These are phyloP conservation scores for Eremothecium coryli DNA, from an alignment of 1,139 yeast species.

Conservation along the genomic window DNA sequence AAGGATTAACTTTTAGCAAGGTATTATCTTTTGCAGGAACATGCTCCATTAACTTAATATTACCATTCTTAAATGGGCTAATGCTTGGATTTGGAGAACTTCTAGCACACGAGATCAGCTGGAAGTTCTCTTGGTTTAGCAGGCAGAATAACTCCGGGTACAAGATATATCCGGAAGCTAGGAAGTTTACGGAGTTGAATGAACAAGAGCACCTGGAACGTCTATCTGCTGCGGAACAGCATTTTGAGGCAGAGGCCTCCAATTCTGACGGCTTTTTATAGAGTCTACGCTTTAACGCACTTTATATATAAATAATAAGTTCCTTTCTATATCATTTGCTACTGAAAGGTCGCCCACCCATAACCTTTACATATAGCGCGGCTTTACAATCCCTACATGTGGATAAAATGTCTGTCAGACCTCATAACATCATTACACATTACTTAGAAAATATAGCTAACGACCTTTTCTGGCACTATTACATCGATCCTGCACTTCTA, in stretches of 20 bases:
- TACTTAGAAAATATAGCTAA: too few species aligned
- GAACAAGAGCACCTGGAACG: not conserved
- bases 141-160: constrained; percentile 42
- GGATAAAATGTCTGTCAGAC: too few species aligned
- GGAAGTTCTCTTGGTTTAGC: constrained; percentile 68
- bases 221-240: not conserved
- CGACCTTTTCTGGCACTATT: too few species aligned
- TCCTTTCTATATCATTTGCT: too few species aligned
- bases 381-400: too few species aligned
- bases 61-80: constrained; percentile 88
- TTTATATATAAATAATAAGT: not conserved
- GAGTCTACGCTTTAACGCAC: too few species aligned
- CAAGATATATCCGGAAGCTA: constrained; percentile 21
- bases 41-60: constrained; percentile 61
- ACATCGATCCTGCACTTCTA: not conserved
- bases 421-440: too few species aligned
- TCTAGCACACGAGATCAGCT: constrained; percentile 86
- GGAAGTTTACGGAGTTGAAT: constrained; percentile 9
- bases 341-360: too few species aligned
- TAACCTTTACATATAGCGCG: too few species aligned
- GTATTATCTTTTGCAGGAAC: constrained; percentile 25
- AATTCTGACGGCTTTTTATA: constrained; percentile 8
- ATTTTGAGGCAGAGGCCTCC: not conserved
- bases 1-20: constrained; percentile 8
- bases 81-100: constrained; percentile 97